phyloP scores from a whole-genome alignment of 768 basidiomycete genomes.

The Boletus bicolor region DNA sequence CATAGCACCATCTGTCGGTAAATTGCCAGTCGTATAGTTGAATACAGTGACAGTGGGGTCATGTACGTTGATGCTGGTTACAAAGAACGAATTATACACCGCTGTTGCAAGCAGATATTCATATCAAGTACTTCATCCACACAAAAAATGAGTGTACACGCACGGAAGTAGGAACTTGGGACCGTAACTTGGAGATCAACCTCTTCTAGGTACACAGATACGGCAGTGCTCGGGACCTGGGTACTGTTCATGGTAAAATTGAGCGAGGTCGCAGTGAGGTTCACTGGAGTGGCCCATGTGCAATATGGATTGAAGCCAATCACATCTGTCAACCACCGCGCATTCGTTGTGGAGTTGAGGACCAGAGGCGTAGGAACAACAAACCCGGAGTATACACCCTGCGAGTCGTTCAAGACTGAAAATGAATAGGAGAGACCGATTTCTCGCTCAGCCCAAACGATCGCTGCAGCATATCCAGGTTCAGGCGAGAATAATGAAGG shows the following conservation, averaged over 20 bases:
- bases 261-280: slow-evolving; percentile 14
- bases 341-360: slow-evolving; percentile 13
- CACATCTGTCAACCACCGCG: slow-evolving; percentile 25
- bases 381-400: slow-evolving; percentile 10
- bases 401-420: slow-evolving; percentile 12
- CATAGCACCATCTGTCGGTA: slow-evolving; percentile 15
- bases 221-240: not conserved
- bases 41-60: slow-evolving; percentile 11
- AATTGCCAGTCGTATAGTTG: slow-evolving; percentile 15
- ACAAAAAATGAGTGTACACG: not conserved
- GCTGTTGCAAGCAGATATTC: slow-evolving; percentile 3
- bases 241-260: slow-evolving; percentile 18
- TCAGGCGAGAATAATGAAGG: slow-evolving; percentile 4
- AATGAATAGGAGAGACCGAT: slow-evolving; percentile 10
- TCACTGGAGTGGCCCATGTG: slow-evolving; percentile 18
- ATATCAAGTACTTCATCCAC: too few relatives aligned
- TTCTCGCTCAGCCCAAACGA: slow-evolving; percentile 18
- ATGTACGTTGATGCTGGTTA: slow-evolving; percentile 15
- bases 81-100: slow-evolving; percentile 1
- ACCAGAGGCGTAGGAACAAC: slow-evolving; percentile 5
- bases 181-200: slow-evolving; percentile 11
- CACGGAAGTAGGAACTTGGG: slow-evolving; percentile 17
- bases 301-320: slow-evolving; percentile 22
- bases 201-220: slow-evolving; percentile 8
- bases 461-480: slow-evolving; percentile 9